phyloP scores from a whole-genome alignment of 192 early-diverging fungal species.

The Backusella parvicylindrica region DNA sequence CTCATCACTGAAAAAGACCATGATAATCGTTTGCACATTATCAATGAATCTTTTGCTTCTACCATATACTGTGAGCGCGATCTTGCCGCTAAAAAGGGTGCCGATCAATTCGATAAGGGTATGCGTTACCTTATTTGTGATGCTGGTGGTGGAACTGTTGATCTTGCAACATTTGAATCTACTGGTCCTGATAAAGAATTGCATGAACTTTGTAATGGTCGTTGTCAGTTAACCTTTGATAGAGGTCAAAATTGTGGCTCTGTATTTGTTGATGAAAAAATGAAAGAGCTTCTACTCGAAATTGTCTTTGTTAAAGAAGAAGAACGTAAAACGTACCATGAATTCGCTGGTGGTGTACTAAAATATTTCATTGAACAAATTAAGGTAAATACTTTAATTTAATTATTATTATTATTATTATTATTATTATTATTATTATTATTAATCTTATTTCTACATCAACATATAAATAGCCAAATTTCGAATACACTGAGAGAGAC shows the following conservation, averaged over 20 bases:
- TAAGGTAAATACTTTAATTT: neutral
- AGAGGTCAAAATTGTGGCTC: neutral
- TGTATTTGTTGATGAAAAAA: neutral
- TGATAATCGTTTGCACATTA: neutral
- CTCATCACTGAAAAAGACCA: conserved; percentile 6
- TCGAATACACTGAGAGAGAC: neutral
- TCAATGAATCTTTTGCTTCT: conserved; percentile 7
- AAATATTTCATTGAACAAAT: neutral
- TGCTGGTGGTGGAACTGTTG: conserved; percentile 12
- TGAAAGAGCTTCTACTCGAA: neutral
- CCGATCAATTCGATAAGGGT: neutral
- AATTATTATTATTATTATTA: neutral
- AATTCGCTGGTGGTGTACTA: neutral
- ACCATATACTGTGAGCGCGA: neutral
- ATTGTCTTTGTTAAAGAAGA: neutral
- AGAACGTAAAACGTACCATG: neutral
- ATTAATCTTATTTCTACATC: too few relatives aligned
- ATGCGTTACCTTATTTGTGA: conserved; percentile 2
- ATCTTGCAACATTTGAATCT: conserved; percentile 2
- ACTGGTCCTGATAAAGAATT: neutral
- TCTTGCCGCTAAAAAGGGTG: neutral
- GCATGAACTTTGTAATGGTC: neutral
- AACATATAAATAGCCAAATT: neutral
- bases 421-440: neutral
- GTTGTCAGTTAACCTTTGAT: neutral